Percentiles rank a stretch among this genome's conserved stretches.
These are phyloP conservation scores for Bathelium albidoporum DNA, from an alignment of 495 filamentous ascomycete genomes.

Conservation along the genomic window DNA sequence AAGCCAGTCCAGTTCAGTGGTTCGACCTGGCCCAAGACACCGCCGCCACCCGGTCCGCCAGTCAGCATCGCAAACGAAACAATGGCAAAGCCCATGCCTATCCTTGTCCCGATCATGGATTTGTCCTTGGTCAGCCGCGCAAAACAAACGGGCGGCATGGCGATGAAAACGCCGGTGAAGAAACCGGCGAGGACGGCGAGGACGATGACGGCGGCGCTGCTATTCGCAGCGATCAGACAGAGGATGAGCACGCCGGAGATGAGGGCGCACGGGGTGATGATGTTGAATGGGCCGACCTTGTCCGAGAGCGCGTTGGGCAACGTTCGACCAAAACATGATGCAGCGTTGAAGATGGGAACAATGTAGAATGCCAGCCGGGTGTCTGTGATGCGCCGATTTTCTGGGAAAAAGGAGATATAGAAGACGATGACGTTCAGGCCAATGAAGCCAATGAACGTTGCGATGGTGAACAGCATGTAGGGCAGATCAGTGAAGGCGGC, in stretches of 20 bases:
- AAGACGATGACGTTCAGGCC: constrained; percentile 56
- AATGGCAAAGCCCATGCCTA: constrained; percentile 24
- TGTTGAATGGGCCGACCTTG: constrained; percentile 24
- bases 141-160: constrained; percentile 24
- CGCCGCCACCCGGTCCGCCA: constrained; percentile 21
- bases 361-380: constrained; percentile 21
- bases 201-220: constrained; percentile 13
- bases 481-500: constrained; percentile 20
- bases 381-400: constrained; percentile 13
- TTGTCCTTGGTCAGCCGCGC: constrained; percentile 22
- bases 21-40: constrained; percentile 10
- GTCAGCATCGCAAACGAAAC: constrained; percentile 15
- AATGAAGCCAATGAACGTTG: constrained; percentile 43
- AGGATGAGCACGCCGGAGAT: constrained; percentile 21
- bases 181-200: constrained; percentile 20
- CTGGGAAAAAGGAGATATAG: constrained; percentile 37
- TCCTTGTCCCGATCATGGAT: constrained; percentile 24
- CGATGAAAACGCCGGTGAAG: constrained; percentile 25
- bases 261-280: constrained; percentile 14
- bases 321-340: constrained; percentile 24
- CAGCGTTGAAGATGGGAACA: constrained; percentile 26
- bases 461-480: constrained; percentile 19
- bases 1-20: constrained; percentile 18
- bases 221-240: constrained; percentile 20
- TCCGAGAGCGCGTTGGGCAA: constrained; percentile 22